These are phyloP conservation scores for Jamesozyma hellenica DNA, from an alignment of 805 yeast genomes.

Conservation along the genomic window DNA sequence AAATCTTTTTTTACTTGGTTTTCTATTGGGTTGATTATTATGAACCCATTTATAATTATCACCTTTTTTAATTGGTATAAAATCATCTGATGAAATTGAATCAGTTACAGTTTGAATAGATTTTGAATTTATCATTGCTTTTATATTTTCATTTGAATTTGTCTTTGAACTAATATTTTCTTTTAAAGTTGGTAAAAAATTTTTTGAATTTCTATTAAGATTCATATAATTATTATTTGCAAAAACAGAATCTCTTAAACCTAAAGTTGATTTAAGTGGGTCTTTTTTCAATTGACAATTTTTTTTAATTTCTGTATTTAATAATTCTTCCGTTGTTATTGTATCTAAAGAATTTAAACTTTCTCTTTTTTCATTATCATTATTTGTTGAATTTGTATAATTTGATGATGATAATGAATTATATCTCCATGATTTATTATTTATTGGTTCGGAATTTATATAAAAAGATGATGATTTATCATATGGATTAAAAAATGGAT, in stretches of 20 bases:
- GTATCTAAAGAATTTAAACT: conserved; percentile 70
- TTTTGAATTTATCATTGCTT: conserved; percentile 1
- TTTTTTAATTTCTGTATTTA: conserved; percentile 68
- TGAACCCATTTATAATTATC: conserved; percentile 25
- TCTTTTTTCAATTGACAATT: conserved; percentile 38
- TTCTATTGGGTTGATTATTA: conserved; percentile 18
- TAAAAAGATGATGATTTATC: conserved; percentile 28
- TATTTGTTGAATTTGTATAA: conserved; percentile 10
- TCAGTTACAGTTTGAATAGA: conserved; percentile 10
- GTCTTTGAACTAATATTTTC: conserved; percentile 1
- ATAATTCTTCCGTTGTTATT: conserved; percentile 73
- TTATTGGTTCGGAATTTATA: conserved; percentile 26
- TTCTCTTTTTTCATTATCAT: conserved; percentile 32
- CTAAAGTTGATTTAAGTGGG: conserved; percentile 34
- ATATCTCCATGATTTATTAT: conserved; percentile 52
- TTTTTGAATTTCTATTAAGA: background rate
- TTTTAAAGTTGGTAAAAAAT: conserved; percentile 8
- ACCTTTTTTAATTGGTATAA: conserved; percentile 29
- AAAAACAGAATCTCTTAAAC: conserved; percentile 35
- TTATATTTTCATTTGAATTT: background rate
- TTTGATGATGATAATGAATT: conserved; percentile 15
- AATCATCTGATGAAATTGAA: conserved; percentile 23
- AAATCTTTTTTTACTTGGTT: conserved; percentile 30
- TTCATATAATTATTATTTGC: conserved; percentile 4
- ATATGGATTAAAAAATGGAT: conserved; percentile 20